Evolutionary conservation across 164 flowering plant species (phyloP), one percentile per base, ranked within the genome.

Genomic region (Annona squamosa): DNA sequence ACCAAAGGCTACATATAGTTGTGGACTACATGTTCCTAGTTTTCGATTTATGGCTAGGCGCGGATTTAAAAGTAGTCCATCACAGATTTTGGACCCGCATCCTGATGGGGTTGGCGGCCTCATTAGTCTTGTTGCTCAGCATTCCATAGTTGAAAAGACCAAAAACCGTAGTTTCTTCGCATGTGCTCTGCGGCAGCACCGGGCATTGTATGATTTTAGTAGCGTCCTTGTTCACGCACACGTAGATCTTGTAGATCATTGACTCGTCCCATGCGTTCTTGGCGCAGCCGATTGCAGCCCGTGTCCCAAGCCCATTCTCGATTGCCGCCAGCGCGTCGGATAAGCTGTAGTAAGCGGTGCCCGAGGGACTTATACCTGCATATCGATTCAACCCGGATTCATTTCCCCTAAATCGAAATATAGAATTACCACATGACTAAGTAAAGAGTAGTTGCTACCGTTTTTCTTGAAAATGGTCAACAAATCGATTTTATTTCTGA

Each of bases 201-300:
- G 77, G 77, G 70, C 77, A 75, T 7, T 59, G 65, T 2, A 75
- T 48, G 65, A 70, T 42, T 42, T 62, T 44, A 13, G 44, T 65
- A 3, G 72, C 72, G 5, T 74, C 72, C 45, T 68, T 74, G 72
- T 74, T 46, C 46, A 68, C 67, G n/a, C 77, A 75, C 70, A 75
- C 3, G 52, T 71, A 71, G 9, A 75, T 67, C 62, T 75, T 47
- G 63, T 65, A 71, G 42, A 75, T 48, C 7, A 48, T 59, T 1
- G 73, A 70, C 48, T 75, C 73, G 1, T 65, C 77, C 73, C 73
- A 70, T 44, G 26, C 41, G 73, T 71, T 71, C 57, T 42, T 65
- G 45, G 45, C 56, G 44, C 73, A 75, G 3, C 63, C 45, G 7
- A 75, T 70, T 2, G 77, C 73, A 5, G 73, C 73, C 2, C 13